Conservation (phyloP, 2,329 filamentous ascomycete genomes). For the Monosporascus cannonballus region DNA sequence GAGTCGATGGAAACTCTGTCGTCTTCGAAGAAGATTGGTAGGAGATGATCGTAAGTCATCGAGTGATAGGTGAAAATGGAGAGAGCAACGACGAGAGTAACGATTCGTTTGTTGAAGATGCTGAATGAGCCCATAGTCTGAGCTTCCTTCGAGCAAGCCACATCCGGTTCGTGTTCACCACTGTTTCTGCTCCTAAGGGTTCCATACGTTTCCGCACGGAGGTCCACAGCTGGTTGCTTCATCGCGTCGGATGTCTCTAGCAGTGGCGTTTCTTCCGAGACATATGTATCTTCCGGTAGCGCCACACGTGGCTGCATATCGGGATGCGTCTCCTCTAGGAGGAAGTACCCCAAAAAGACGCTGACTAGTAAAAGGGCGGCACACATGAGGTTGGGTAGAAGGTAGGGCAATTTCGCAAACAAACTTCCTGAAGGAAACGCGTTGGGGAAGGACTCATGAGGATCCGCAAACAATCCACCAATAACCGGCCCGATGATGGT, state of each 20-base stretch:
- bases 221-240: constrained; percentile 65
- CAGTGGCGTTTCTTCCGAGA: constrained; percentile 65
- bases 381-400: constrained; percentile 85
- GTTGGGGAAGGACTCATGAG: constrained; percentile 65
- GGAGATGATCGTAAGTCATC: constrained; percentile 88
- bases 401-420: constrained; percentile 76
- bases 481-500: constrained; percentile 86
- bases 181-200: constrained; percentile 48
- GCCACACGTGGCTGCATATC: constrained; percentile 58
- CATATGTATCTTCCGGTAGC: constrained; percentile 42
- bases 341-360: constrained; percentile 72
- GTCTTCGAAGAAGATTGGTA: constrained; percentile 91
- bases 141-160: constrained; percentile 17
- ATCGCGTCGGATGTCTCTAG: constrained; percentile 69
- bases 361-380: constrained; percentile 69
- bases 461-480: constrained; percentile 79
- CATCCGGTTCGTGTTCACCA: constrained; percentile 42
- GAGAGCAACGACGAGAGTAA: constrained; percentile 73
- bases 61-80: constrained; percentile 92
- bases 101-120: constrained; percentile 55
- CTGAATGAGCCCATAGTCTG: constrained; percentile 30
- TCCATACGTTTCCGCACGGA: constrained; percentile 74
- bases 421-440: constrained; percentile 61
- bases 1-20: constrained; percentile 42
- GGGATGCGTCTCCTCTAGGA: constrained; percentile 85